Conservation (phyloP, 495 filamentous ascomycete genomes). For the Talaromyces nanjingensis region DNA sequence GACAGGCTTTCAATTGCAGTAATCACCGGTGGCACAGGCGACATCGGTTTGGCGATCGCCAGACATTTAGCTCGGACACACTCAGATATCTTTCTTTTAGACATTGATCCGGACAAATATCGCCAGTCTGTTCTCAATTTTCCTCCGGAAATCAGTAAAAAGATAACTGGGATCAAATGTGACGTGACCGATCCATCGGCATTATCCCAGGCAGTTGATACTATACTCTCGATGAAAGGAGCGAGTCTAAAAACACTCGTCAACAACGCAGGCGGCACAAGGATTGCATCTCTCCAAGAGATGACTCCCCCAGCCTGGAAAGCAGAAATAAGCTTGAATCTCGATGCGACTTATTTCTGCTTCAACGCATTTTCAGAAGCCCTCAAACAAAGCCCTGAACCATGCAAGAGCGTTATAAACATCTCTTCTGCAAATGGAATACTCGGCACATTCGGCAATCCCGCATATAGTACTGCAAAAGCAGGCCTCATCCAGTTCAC, state of each 20-base stretch:
- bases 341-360: slow-evolving; percentile 3
- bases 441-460: slow-evolving; percentile 4
- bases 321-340: background rate
- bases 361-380: background rate
- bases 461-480: slow-evolving; percentile 6
- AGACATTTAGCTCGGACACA: slow-evolving; percentile 1
- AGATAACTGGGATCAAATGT: background rate
- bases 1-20: background rate
- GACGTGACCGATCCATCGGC: slow-evolving; percentile 5
- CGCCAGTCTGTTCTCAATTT: background rate
- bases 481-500: slow-evolving; percentile 6
- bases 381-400: background rate
- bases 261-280: slow-evolving; percentile 5
- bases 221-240: background rate
- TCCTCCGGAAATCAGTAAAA: background rate
- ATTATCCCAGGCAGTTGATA: background rate
- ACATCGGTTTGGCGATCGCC: slow-evolving; percentile 1
- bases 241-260: slow-evolving; percentile 2
- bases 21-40: background rate
- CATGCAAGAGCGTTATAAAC: background rate
- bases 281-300: background rate
- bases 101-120: background rate
- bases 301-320: background rate
- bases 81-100: background rate
- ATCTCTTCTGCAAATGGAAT: slow-evolving; percentile 1